Evolutionary conservation across 1,284 basidiomycete genomes (phyloP).

Genomic region (Cryptococcus jaspeensis): DNA sequence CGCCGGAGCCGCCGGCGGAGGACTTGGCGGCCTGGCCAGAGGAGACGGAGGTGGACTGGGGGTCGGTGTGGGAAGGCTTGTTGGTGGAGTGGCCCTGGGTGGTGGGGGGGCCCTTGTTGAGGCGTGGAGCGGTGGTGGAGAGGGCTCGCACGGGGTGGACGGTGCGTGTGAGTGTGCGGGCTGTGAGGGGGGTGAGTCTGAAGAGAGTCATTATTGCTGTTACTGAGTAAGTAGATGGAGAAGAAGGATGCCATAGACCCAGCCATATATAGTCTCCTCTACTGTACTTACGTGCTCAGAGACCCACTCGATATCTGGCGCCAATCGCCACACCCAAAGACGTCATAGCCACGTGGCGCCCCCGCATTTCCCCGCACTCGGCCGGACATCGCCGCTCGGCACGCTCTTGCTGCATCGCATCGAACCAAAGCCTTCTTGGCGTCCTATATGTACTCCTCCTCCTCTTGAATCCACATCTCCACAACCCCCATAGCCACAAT

Average conservation of each 20-base stretch:
- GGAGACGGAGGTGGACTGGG: conserved; percentile 30
- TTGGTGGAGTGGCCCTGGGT: conserved; percentile 36
- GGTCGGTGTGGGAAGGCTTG: conserved; percentile 32
- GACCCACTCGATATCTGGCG: too few species aligned
- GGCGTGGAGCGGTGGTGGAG: conserved; percentile 1
- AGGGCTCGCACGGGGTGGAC: background rate
- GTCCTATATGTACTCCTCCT: too few species aligned
- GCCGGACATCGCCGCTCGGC: too few species aligned
- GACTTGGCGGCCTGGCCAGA: conserved; percentile 26
- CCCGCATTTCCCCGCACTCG: too few species aligned
- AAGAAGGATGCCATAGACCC: too few species aligned
- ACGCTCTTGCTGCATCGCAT: too few species aligned
- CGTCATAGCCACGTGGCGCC: too few species aligned
- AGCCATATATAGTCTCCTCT: too few species aligned
- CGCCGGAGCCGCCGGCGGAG: conserved; percentile 9
- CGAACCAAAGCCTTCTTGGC: too few species aligned
- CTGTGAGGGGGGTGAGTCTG: background rate
- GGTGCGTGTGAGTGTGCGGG: background rate
- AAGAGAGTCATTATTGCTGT: background rate
- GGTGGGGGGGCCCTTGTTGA: conserved; percentile 16
- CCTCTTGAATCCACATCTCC: too few species aligned
- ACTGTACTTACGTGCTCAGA: too few species aligned
- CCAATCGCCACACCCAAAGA: too few species aligned
- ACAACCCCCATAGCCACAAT: background rate
- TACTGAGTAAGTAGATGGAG: background rate